Conservation (phyloP, 768 basidiomycete genomes). For the Collybia nuda region DNA sequence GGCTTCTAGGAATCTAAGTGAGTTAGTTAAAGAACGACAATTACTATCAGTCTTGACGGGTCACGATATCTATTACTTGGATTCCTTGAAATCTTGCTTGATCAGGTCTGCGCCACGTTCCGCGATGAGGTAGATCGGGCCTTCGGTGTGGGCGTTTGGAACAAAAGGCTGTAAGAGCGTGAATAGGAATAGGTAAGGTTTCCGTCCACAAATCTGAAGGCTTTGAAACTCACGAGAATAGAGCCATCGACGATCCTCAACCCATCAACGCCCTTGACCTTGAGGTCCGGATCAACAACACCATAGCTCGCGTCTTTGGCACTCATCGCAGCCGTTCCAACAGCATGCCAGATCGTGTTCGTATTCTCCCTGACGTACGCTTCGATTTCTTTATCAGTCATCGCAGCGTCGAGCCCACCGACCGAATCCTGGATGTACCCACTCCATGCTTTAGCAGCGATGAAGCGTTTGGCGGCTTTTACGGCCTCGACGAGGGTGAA, state of each 20-base stretch:
- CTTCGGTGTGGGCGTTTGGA: slow-evolving; percentile 12
- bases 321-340: slow-evolving; percentile 22
- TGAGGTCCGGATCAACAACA: slow-evolving; percentile 26
- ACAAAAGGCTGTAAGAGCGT: slow-evolving; percentile 15
- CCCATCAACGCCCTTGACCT: slow-evolving; percentile 23
- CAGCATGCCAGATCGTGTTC: slow-evolving; percentile 14
- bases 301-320: slow-evolving; percentile 16
- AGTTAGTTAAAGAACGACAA: too few species aligned
- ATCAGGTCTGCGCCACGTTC: slow-evolving; percentile 12
- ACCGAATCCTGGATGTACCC: slow-evolving; percentile 19
- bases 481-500: slow-evolving; percentile 20
- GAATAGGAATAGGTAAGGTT: background rate
- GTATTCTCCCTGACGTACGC: slow-evolving; percentile 9
- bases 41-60: too few species aligned
- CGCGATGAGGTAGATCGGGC: slow-evolving; percentile 9
- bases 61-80: too few species aligned
- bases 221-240: slow-evolving; percentile 16
- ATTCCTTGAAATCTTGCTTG: background rate
- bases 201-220: background rate
- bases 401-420: slow-evolving; percentile 7
- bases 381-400: slow-evolving; percentile 10
- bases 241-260: slow-evolving; percentile 28
- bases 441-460: slow-evolving; percentile 21
- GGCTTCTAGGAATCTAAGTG: too few species aligned
- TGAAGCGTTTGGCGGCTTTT: slow-evolving; percentile 20